phyloP scores from a whole-genome alignment of 2,329 filamentous ascomycete species.

The Herpotrichia juniperi region DNA sequence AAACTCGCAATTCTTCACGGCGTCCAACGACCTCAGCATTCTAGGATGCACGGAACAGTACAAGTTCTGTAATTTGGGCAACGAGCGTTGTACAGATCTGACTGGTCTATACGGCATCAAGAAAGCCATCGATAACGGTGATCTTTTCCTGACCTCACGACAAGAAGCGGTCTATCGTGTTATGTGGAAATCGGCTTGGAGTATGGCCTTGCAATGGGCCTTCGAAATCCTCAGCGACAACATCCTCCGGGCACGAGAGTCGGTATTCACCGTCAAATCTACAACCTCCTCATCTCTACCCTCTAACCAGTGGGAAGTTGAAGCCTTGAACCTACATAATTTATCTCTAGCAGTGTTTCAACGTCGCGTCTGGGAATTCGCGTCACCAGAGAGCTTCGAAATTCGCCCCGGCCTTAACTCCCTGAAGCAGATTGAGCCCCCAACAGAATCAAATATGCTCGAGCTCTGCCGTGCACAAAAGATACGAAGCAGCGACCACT shows the following conservation, averaged over 20 bases:
- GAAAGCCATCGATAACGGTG: conserved; percentile 10
- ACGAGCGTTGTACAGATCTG: conserved; percentile 17
- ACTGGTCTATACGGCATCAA: conserved; percentile 20
- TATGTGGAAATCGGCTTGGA: conserved; percentile 25
- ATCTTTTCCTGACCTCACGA: conserved; percentile 11
- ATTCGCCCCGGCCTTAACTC: conserved; percentile 16
- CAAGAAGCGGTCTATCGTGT: conserved; percentile 18
- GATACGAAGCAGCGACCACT: conserved; percentile 19
- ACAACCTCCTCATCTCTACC: conserved; percentile 15
- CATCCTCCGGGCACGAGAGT: conserved; percentile 23
- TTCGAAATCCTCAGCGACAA: conserved; percentile 15
- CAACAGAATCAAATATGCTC: conserved; percentile 15
- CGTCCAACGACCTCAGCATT: conserved; percentile 17
- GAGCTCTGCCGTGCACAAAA: conserved; percentile 23
- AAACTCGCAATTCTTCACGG: conserved; percentile 3
- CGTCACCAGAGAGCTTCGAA: conserved; percentile 19
- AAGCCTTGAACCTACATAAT: conserved; percentile 28
- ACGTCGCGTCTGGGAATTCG: conserved; percentile 22
- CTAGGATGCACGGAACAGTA: conserved; percentile 30
- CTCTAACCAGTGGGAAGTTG: conserved; percentile 21
- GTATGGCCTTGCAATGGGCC: conserved; percentile 24
- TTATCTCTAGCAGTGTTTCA: conserved; percentile 27
- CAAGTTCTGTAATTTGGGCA: conserved; percentile 22
- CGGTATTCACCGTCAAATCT: conserved; percentile 16
- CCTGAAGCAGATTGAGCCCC: conserved; percentile 9